phyloP scores from a whole-genome alignment of 78 protist genomes.

The Dictyostelium purpureum region DNA sequence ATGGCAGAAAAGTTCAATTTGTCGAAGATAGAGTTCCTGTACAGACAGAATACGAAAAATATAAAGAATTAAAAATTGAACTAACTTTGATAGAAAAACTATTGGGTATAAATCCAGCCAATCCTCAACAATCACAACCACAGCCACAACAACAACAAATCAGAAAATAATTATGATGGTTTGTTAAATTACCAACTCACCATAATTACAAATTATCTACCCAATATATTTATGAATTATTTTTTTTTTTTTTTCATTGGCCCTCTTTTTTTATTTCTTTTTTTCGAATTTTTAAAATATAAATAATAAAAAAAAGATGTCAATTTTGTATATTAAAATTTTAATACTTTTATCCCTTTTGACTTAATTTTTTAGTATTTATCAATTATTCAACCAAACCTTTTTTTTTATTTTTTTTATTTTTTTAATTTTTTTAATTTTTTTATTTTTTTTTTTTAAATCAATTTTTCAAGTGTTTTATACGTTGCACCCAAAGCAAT shows the following conservation, averaged over 20 bases:
- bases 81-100: conserved; percentile 14
- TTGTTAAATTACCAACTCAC: no score
- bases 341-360: no score
- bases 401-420: no score
- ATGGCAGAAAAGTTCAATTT: conserved; percentile 74
- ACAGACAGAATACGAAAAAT: conserved; percentile 43
- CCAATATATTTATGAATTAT: not conserved
- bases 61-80: conserved; percentile 59
- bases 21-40: conserved; percentile 65
- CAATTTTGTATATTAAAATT: no score
- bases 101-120: not conserved
- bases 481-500: no score
- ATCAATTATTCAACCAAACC: no score
- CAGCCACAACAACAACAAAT: not conserved
- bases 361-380: no score
- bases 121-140: not conserved
- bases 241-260: not conserved
- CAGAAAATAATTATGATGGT: not conserved
- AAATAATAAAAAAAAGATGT: no score
- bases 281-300: no score
- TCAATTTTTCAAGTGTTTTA: no score
- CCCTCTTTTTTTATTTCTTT: not conserved
- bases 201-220: not conserved
- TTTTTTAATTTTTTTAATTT: no score
- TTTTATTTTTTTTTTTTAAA: no score